Percentiles rank a stretch among this genome's conserved stretches.
phyloP scores from a whole-genome alignment of 2,329 filamentous ascomycete species.

The Aspergillus persii region DNA sequence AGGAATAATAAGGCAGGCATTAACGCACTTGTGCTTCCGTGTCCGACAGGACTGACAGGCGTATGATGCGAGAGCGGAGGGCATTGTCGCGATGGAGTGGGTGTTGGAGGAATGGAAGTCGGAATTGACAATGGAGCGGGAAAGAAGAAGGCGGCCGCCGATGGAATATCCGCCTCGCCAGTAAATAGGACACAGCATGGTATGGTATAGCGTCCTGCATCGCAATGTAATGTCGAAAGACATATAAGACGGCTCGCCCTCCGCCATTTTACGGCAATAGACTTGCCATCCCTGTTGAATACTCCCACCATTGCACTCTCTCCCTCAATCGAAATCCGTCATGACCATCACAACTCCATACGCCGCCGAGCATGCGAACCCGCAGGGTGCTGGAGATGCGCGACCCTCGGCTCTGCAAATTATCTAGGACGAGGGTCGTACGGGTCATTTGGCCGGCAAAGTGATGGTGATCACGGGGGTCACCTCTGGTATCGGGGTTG shows the following conservation, averaged over 20 bases:
- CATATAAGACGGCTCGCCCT: no score
- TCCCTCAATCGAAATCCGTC: background rate
- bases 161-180: no score
- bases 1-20: background rate
- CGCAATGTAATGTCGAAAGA: no score
- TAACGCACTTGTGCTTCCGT: background rate
- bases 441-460: conserved; percentile 36
- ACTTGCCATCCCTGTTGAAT: no score
- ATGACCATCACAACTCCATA: background rate
- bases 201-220: no score
- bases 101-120: no score
- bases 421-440: conserved; percentile 20
- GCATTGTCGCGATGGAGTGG: no score
- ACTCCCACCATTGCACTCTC: no score
- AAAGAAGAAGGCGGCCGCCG: no score
- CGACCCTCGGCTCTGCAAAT: conserved; percentile 10
- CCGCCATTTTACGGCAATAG: no score
- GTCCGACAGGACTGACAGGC: background rate
- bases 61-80: background rate
- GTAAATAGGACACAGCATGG: no score
- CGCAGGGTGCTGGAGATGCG: conserved; percentile 4
- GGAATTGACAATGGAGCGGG: no score
- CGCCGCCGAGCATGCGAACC: background rate
- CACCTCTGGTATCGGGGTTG: conserved; percentile 43
- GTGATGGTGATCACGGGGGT: conserved; percentile 18